Percentiles rank a stretch among this genome's conserved stretches.
Evolutionary conservation across 140 eudicot species (phyloP).

Genomic region (Ambrosia hybrid): DNA sequence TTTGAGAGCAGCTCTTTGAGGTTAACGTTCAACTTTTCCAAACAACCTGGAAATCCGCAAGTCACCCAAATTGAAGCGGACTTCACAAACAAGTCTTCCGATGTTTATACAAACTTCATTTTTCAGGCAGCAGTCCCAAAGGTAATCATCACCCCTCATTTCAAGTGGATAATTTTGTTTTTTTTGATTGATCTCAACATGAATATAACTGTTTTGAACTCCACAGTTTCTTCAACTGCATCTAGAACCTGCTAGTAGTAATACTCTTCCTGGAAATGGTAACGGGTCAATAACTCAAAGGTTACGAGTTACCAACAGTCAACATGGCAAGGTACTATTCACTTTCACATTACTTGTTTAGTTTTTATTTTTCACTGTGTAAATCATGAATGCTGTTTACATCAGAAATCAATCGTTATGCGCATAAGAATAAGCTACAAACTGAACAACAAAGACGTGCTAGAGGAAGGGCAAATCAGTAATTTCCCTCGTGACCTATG

Average conservation of each 20-base stretch:
- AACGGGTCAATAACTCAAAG: constrained; percentile 72
- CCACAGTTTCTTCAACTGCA: constrained; percentile 93
- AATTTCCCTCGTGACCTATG: constrained; percentile 82
- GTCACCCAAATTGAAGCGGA: constrained; percentile 65
- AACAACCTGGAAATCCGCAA: constrained; percentile 71
- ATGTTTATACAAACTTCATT: constrained; percentile 61
- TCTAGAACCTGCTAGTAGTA: constrained; percentile 90
- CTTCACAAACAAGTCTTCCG: constrained; percentile 64
- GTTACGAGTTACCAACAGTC: constrained; percentile 74
- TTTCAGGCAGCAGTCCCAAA: constrained; percentile 98
- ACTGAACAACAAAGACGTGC: constrained; percentile 63
- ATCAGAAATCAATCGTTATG: constrained; percentile 88
- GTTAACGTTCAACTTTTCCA: constrained; percentile 70
- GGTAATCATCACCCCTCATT: constrained; percentile 41
- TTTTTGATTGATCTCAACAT: not conserved
- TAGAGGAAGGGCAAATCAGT: constrained; percentile 92
- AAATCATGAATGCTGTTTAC: constrained; percentile 12
- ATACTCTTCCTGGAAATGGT: constrained; percentile 66
- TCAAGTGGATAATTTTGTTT: not conserved
- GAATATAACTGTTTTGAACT: constrained; percentile 9
- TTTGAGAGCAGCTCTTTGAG: constrained; percentile 79
- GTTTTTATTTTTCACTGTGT: constrained; percentile 3
- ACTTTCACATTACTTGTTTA: not conserved
- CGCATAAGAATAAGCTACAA: constrained; percentile 83
- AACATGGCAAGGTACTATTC: constrained; percentile 84